Evolutionary conservation across 192 early-diverging fungal species (phyloP), one percentile per base, ranked within the genome.

Genomic region (Phycomyces nitens): DNA sequence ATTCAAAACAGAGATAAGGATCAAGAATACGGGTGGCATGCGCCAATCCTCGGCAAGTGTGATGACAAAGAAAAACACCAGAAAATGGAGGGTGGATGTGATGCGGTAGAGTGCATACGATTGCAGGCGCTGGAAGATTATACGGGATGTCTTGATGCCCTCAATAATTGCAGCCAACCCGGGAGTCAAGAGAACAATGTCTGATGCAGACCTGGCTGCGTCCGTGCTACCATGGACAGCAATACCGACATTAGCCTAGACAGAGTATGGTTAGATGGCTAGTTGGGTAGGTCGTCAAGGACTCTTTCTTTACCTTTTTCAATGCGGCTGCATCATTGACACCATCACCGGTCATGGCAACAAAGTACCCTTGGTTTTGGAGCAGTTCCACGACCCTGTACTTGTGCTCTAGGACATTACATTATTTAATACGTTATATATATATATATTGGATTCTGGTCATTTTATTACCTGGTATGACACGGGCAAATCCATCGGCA

Each of bases 241-340:
- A 65, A 92, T 92, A 49, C 90, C 90, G 24, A 92, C 88, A 72
- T 90, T 87, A 54, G 88, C 71, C 62, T 64, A 63, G 29, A 34
- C 29, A 34, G 7, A 5, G 29, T 34, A 5, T 34, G 29, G 29
- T 34, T 34, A 34, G 29, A 34, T 2, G 29, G 2, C 2, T 34
- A 34, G 2, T 34, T 34, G 29, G 29, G n/a, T n/a, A n/a, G n/a
- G n/a, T n/a, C n/a, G n/a, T n/a, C n/a, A n/a, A n/a, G n/a, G n/a
- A n/a, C n/a, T n/a, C n/a, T n/a, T n/a, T n/a, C n/a, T 6, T 29
- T 64, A 64, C 86, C 71, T 91, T 89, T 73, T 90, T 90, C 29
- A 92, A 60, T 4, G 90, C 90, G 11, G 90, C 88, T 2, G 90
- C 90, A 62, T 92, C 90, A 71, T 92, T 92, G 4, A 91, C 88